Base-by-base conservation (phyloP, 148 eudicot species). In the Persicaria maculosa region DNA sequence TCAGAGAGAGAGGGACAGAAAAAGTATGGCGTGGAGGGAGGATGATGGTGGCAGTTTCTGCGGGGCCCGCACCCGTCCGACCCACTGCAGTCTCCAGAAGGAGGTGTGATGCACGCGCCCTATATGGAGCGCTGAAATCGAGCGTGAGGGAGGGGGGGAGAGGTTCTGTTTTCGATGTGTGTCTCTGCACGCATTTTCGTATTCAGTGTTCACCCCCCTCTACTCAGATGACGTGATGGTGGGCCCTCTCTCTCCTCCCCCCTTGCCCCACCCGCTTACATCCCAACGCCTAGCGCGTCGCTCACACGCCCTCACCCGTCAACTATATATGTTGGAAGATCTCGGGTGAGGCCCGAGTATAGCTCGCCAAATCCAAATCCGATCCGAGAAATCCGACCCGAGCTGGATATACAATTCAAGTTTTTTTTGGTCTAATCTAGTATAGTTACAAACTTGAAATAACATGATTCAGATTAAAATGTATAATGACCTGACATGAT, bases 21-120 rank as follows among this genome's bases (percentile, higher is more conserved):
- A 62, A 31, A 62, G 68, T 62, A 62, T 62, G 68, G 68, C 68
- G 68, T 62, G 68, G 68, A 62, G 68, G 68, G 22, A 62, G 44
- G 68, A 62, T 62, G 68, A 62, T 62, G 68, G 68, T 25, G 44
- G 68, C 68, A 62, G 68, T 62, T 62, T 62, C 68, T 10, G 68
- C 16, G 68, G 68, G 44, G 16, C 68, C 68, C 44, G 4, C 4
- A 2, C 17, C 4, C 55, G 4, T 11, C 2, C 4, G 25, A 7
- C 52, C 12, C 52, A 8, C 52, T 48, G 52, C 10, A 48, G 52
- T 48, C 10, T 48, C 12, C 52, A 48, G 52, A 48, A 48, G 9
- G 52, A 48, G 11, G 68, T 25, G 68, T 1, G 16, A 0, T 10
- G 0, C 68, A 62, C 68, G 68, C 68, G 68, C 68, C 68, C 25